Evolutionary conservation across 2,329 filamentous ascomycete genomes (phyloP), one percentile per base, ranked within the genome.

Genomic region (Cladosporium cucumerinum): DNA sequence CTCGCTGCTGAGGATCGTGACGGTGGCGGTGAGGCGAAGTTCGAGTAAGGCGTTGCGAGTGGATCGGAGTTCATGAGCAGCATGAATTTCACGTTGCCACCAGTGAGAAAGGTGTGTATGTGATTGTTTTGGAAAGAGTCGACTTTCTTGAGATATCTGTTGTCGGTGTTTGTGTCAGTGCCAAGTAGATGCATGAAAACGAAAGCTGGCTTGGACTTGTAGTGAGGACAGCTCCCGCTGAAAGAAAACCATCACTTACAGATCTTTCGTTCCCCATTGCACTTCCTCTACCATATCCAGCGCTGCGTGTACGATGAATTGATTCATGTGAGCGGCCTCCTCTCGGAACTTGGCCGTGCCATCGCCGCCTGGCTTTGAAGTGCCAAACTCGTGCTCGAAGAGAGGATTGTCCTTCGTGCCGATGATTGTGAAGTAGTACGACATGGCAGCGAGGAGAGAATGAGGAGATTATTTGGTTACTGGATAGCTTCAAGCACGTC

Each of bases 401-500:
- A 99, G 86, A 36, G 95, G 94, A 76, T 94, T 96, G 82, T 99
- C 95, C 73, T 92, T 91, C 25, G 93, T 96, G 75, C 93, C 95
- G 78, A 99, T 87, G 72, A 99, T 97, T 75, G 91, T 91, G 81
- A 99, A 98, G 83, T 97, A 97, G 85, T 98, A 99, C 66, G 93
- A 97, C 95, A 98, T 98, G 21, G 55, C 63, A 11, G 39, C 4
- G 14, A 54, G 8, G 26, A 28, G 28, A 3, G 1, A 5, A n/a
- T 10, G 16, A 54, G n/a, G 26, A 11, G 30, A n/a, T 54, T 30
- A 18, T 46, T 1, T 46, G 7, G 12, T 46, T 46, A 12, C 34
- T 21, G 10, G 21, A 10, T 21, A 46, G n/a, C 39, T 46, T 11
- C 10, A n/a, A 21, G 39, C 39, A 46, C 7, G 10, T 46, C 39